Evolutionary conservation across 345 rosid genomes (phyloP), one percentile per base, ranked within the genome.

Genomic region (Gynandropsis gynandra): DNA sequence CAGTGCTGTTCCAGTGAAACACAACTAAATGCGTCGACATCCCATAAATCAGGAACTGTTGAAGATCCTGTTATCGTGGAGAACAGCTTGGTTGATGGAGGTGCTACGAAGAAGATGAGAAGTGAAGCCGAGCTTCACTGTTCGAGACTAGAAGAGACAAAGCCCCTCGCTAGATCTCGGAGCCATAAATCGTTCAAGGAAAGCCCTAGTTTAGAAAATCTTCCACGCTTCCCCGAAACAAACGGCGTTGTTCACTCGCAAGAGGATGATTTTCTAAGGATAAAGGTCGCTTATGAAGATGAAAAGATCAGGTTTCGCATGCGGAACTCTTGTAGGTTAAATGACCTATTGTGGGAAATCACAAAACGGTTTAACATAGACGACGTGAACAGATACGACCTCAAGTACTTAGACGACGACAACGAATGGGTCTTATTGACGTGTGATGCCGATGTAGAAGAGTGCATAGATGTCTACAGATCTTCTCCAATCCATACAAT

Each of bases 371-470:
- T 87, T 58, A 77, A 43, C 39, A 69, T 80, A 60, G 87, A 76
- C 8, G 82, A 75, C 56, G 59, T 74, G n/a, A 64, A 66, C 43
- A 66, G 66, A 62, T 80, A 61, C 63, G 81, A 82, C 64, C 72
- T 90, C 37, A 90, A 79, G 79, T 90, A 90, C 82, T 69, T 90
- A 64, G 96, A 90, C 15, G 98, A 90, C 64, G 98, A 90, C 51
- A 63, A 56, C n/a, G 98, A 90, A 53, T 90, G 98, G 98, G 85
- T 90, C 18, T 62, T 90, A 43, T 65, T 84, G 58, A 84, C 95
- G 1, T 87, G 96, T 42, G 95, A 87, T 68, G 96, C 81, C 2
- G 98, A 90, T 70, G 72, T 84, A 59, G 81, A 77, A 57, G 98
- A 90, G 62, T 90, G 98, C 45, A 60, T 87, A 36, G 82, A 82